These are phyloP conservation scores for Acacia acuminata DNA, from an alignment of 306 rosid genomes.

Conservation along the genomic window DNA sequence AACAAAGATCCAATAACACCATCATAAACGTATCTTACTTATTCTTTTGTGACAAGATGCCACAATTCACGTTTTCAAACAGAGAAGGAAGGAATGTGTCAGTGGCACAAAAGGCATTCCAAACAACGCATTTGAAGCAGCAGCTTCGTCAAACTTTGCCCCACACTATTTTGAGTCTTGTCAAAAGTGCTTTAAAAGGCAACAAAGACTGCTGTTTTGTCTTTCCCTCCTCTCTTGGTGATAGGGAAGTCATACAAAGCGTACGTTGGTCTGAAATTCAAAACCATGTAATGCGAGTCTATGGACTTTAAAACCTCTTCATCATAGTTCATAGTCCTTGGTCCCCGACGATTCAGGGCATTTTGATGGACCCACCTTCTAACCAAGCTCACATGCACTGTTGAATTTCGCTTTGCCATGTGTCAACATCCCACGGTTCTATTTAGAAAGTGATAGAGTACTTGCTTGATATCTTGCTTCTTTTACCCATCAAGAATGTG, in stretches of 20 bases:
- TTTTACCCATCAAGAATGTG: not conserved
- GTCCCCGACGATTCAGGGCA: conserved; percentile 49
- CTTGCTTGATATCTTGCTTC: not conserved
- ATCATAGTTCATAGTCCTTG: not conserved
- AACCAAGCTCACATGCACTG: conserved; percentile 36
- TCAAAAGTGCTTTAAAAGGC: not conserved
- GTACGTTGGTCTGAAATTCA: not conserved
- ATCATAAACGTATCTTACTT: not conserved
- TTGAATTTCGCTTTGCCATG: not conserved
- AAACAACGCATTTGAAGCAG: not conserved
- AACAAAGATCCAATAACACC: not conserved
- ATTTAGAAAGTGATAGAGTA: conserved; percentile 5
- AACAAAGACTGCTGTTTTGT: not conserved
- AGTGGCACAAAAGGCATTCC: not conserved
- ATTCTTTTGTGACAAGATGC: not conserved
- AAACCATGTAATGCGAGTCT: not conserved
- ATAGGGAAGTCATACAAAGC: not conserved
- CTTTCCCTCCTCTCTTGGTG: not conserved
- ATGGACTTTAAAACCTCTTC: not conserved
- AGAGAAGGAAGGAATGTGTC: not conserved
- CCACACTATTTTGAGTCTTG: not conserved
- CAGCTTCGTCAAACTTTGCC: not conserved
- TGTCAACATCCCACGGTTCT: conserved; percentile 28
- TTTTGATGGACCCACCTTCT: conserved; percentile 7
- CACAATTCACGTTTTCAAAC: not conserved